Evolutionary conservation across 2,329 filamentous ascomycete genomes (phyloP), one percentile per base, ranked within the genome.

Genomic region (Simplicillium aogashimaense): DNA sequence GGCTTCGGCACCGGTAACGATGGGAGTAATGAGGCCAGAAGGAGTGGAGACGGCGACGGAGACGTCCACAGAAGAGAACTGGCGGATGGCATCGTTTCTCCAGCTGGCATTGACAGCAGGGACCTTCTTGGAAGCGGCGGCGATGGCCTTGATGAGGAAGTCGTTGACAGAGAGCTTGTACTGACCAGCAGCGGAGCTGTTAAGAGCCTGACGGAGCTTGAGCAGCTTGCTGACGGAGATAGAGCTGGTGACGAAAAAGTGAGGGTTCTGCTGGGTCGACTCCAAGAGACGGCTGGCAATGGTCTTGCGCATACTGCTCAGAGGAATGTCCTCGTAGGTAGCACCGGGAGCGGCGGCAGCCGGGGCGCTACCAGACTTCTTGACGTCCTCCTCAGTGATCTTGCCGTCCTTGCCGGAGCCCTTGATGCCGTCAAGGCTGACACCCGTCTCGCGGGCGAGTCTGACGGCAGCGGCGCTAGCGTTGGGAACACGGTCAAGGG

Each of bases 91-190:
- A 49, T 86, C 88, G 54, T 82, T 83, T 56, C 84, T 81, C 90
- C 92, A 98, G 63, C 86, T 90, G 38, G 89, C 89, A 78, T 98
- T 98, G 67, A 89, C 92, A 49, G 85, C 78, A 44, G 92, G 92
- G 37, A 97, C 89, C 77, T 95, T 95, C 70, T 83, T 83, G 61
- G 83, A 87, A 46, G 92, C 92, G 47, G 85, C 72, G 44, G 79
- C 86, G 43, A 90, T 86, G 52, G 90, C 92, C 78, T 98, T 98
- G 76, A 98, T 87, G 48, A 98, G 75, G 76, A 98, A 95, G 69
- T 98, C 92, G 69, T 98, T 98, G 68, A 98, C 87, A n/a, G 89
- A 95, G 44, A 98, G 85, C 79, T 95, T 98, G 79, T 95, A 98
- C 66, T 88, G 81, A 68, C 90, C 92, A 47, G 95, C 83, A 36